Percentiles rank a stretch among this genome's conserved stretches.
These are phyloP conservation scores for Fusarium sp. DNA, from an alignment of 2,329 filamentous ascomycete species.

Conservation along the genomic window DNA sequence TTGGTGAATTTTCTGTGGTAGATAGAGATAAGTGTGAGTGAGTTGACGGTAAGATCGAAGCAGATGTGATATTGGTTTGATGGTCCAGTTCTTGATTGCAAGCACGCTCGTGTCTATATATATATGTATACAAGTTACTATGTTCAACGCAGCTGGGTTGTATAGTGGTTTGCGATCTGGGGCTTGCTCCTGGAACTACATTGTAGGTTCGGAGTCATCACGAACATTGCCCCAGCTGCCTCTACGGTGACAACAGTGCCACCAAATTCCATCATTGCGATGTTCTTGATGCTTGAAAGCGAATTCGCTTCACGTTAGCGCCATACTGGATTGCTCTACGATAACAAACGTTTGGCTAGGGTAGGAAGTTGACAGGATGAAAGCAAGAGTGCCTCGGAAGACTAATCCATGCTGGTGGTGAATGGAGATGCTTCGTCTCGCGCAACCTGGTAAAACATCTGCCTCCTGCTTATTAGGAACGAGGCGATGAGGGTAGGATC, in stretches of 20 bases:
- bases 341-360: conserved; percentile 4
- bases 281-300: conserved; percentile 16
- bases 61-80: background rate
- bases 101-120: background rate
- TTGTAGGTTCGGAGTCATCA: background rate
- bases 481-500: background rate
- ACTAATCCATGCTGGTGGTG: background rate
- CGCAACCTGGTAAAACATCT: background rate
- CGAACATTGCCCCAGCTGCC: background rate
- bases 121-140: background rate
- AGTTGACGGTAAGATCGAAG: background rate
- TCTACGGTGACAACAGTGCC: conserved; percentile 2
- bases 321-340: background rate
- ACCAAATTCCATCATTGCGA: conserved; percentile 15
- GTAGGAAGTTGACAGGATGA: conserved; percentile 12
- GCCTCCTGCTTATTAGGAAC: background rate
- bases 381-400: background rate
- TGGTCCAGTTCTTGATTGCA: background rate
- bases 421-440: background rate
- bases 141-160: background rate
- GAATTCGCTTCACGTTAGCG: background rate
- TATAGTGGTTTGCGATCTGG: background rate
- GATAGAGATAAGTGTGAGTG: background rate
- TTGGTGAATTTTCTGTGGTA: background rate
- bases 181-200: background rate